Percentiles rank a stretch among this genome's conserved stretches.
These are phyloP conservation scores for Cryptosporidium andersoni DNA, from an alignment of 169 alveolate genomes.

Conservation along the genomic window DNA sequence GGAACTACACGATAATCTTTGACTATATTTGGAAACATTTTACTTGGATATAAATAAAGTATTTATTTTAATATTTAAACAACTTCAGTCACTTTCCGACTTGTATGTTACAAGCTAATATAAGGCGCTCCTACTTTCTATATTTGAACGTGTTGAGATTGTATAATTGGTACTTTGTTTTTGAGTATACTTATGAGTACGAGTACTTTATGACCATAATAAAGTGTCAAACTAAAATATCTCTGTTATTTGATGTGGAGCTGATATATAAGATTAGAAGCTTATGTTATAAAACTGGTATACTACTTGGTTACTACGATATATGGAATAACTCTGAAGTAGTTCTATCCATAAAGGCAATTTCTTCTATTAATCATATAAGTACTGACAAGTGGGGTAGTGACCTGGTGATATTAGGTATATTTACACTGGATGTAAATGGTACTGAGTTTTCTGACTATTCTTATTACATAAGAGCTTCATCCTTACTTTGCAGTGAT, in stretches of 20 bases:
- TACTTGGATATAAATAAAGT: not conserved
- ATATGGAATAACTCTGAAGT: conserved; percentile 18
- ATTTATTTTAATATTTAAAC: not conserved
- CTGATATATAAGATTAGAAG: not conserved
- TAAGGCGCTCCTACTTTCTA: not conserved
- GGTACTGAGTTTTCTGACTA: no score
- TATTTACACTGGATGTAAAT: no score
- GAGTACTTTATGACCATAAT: conserved; percentile 16
- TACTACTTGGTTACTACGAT: conserved; percentile 6
- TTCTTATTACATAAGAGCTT: no score
- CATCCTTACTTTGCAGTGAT: not conserved
- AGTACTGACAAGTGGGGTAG: no score
- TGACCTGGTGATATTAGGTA: no score
- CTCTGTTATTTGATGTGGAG: conserved; percentile 6
- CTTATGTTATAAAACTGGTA: not conserved
- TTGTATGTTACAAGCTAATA: not conserved
- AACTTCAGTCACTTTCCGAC: not conserved
- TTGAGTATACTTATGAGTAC: not conserved
- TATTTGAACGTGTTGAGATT: no score
- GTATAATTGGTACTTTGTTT: no score
- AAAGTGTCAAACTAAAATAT: conserved; percentile 26
- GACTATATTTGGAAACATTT: conserved; percentile 19
- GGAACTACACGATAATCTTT: conserved; percentile 18
- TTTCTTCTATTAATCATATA: no score
- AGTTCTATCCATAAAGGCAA: conserved; percentile 3